These are phyloP conservation scores for Russula earlei DNA, from an alignment of 768 basidiomycete species.

Conservation along the genomic window DNA sequence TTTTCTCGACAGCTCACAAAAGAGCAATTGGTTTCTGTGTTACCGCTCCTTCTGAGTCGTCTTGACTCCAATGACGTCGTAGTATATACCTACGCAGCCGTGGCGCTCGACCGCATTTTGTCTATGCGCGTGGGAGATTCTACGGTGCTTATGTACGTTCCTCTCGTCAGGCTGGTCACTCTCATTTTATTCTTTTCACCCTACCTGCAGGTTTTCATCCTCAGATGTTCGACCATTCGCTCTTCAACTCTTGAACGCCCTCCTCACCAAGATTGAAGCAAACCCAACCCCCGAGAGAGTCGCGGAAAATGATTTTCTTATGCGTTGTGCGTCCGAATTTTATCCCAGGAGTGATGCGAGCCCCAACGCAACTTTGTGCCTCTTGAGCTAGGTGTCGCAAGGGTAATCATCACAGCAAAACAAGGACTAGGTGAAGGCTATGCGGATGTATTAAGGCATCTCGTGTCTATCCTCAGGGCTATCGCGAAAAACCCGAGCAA, in stretches of 20 bases:
- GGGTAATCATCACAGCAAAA: constrained; percentile 83
- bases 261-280: constrained; percentile 72
- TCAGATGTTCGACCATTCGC: constrained; percentile 81
- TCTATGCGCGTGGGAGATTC: constrained; percentile 73
- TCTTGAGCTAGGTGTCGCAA: constrained; percentile 67
- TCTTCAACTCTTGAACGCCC: constrained; percentile 55
- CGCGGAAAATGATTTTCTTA: constrained; percentile 94
- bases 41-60: constrained; percentile 79
- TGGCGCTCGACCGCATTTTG: constrained; percentile 93
- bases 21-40: constrained; percentile 81
- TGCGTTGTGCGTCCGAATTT: constrained; percentile 69
- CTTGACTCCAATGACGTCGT: constrained; percentile 82
- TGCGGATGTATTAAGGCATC: constrained; percentile 53
- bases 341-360: background rate
- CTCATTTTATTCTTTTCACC: background rate
- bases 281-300: constrained; percentile 82
- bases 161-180: background rate
- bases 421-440: constrained; percentile 64
- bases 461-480: constrained; percentile 76
- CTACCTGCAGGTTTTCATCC: constrained; percentile 60
- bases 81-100: constrained; percentile 91
- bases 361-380: background rate
- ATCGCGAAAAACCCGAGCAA: constrained; percentile 97
- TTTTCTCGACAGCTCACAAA: constrained; percentile 63
- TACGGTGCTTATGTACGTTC: constrained; percentile 51